phyloP scores from a whole-genome alignment of 163 green algal genomes.

The Volvox carteri region DNA sequence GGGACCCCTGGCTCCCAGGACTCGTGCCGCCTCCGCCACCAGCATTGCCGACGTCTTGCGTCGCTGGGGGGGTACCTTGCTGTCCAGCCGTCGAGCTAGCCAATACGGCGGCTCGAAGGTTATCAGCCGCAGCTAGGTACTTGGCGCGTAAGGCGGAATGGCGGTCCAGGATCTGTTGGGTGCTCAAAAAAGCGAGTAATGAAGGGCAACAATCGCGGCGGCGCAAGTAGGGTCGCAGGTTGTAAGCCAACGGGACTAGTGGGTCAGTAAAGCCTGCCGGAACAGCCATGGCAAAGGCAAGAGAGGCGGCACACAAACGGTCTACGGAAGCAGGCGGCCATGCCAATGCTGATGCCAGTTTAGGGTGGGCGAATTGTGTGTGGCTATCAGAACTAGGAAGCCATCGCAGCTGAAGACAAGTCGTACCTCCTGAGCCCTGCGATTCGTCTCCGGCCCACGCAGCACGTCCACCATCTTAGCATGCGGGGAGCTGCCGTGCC shows the following conservation, averaged over 20 bases:
- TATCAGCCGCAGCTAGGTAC: conserved; percentile 7
- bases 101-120: not conserved
- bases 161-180: conserved; percentile 37
- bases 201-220: too few species aligned
- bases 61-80: not conserved
- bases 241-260: too few species aligned
- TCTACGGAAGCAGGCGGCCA: too few species aligned
- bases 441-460: not conserved
- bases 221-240: too few species aligned
- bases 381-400: too few species aligned
- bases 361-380: too few species aligned
- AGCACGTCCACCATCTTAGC: conserved; percentile 43
- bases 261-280: too few species aligned
- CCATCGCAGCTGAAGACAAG: too few species aligned
- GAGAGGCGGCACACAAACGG: too few species aligned
- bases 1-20: not conserved
- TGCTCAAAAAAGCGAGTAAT: too few species aligned
- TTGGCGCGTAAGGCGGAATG: conserved; percentile 32
- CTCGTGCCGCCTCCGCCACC: not conserved
- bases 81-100: not conserved
- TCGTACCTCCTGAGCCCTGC: conserved; percentile 32
- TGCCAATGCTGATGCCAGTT: too few species aligned
- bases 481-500: conserved; percentile 4
- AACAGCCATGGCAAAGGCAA: too few species aligned
- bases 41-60: not conserved